Conservation (phyloP, 176 grass and related monocot species). For the Areca catechu region DNA sequence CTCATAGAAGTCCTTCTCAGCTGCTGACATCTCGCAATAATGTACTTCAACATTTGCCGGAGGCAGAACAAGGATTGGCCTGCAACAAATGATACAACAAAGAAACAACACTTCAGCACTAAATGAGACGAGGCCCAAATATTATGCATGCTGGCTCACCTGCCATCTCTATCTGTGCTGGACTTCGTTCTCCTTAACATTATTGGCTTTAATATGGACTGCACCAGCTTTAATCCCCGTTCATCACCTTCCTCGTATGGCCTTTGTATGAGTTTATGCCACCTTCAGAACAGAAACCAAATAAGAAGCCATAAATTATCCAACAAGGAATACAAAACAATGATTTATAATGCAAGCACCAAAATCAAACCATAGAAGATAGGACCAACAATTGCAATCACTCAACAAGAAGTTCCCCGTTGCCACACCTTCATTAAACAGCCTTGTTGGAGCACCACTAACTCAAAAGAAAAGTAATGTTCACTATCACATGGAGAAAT, state of each 20-base stretch:
- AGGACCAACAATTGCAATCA: too few species aligned
- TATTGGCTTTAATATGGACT: conserved; percentile 85
- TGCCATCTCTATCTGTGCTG: conserved; percentile 88
- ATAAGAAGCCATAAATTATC: conserved; percentile 5
- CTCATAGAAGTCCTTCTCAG: conserved; percentile 96
- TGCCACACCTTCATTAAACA: too few species aligned
- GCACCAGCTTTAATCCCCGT: conserved; percentile 80
- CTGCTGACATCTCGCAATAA: conserved; percentile 81
- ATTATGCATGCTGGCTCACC: conserved; percentile 14
- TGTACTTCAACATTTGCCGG: conserved; percentile 81
- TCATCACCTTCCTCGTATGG: conserved; percentile 95
- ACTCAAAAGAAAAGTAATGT: too few species aligned
- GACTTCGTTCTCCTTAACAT: conserved; percentile 93
- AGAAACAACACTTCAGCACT: too few species aligned
- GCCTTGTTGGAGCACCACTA: too few species aligned
- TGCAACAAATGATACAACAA: conserved; percentile 26
- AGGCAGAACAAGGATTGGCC: conserved; percentile 83
- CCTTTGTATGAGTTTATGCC: conserved; percentile 94
- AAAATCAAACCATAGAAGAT: too few species aligned
- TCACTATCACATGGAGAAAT: too few species aligned
- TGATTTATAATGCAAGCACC: neutral
- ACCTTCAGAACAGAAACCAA: conserved; percentile 38
- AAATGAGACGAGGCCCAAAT: too few species aligned
- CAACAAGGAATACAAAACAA: neutral
- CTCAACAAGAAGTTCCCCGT: too few species aligned